Evolutionary conservation across 163 green algal species (phyloP).

Genomic region (Smithsoniella earleae): DNA sequence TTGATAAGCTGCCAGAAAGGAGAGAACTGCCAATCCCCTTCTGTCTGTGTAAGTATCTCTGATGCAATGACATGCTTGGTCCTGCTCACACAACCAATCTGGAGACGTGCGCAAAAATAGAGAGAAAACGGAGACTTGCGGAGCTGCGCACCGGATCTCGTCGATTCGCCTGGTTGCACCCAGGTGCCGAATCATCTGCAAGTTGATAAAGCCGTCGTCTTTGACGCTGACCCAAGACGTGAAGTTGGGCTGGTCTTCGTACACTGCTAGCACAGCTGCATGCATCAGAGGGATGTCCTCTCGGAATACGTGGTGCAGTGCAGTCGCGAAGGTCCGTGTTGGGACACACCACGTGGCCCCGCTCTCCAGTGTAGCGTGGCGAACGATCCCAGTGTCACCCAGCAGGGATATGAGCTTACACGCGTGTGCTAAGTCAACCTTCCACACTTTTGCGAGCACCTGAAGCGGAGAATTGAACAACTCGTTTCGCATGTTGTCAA

Average conservation of each 20-base stretch:
- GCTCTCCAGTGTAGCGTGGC: conserved; percentile 18
- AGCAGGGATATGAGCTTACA: background rate
- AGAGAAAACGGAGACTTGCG: background rate
- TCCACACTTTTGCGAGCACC: conserved; percentile 13
- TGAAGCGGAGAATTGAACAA: background rate
- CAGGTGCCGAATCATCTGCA: conserved; percentile 10
- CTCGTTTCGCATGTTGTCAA: background rate
- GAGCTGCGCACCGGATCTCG: conserved; percentile 5
- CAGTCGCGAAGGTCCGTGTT: background rate
- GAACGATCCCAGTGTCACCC: background rate
- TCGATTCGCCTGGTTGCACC: conserved; percentile 3
- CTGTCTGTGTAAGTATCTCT: background rate
- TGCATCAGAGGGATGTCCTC: conserved; percentile 19
- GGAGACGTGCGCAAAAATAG: background rate
- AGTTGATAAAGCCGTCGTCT: conserved; percentile 24
- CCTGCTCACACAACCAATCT: background rate
- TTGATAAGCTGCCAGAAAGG: background rate
- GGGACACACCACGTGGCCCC: conserved; percentile 24
- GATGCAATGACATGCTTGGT: background rate
- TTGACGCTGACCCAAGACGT: conserved; percentile 15
- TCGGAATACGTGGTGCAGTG: conserved; percentile 7
- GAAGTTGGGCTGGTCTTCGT: conserved; percentile 24
- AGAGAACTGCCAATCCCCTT: background rate
- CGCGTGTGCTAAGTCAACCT: background rate
- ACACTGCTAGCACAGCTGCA: conserved; percentile 26